Base-by-base conservation (phyloP, 768 basidiomycete genomes). In the Serendipita indica region DNA sequence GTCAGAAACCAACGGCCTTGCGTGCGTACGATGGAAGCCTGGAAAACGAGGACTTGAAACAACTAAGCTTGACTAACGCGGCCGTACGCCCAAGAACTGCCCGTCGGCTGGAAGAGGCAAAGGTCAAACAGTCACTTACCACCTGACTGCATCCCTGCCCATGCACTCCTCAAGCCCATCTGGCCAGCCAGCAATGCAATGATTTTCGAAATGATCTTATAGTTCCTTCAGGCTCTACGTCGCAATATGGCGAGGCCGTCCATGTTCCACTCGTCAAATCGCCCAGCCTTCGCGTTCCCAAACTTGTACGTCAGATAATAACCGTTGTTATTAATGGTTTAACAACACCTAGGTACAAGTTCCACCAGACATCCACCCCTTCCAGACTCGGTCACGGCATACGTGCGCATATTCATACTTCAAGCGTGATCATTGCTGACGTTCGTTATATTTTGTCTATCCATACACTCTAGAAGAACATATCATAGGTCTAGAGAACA, bases 401-500 rank as follows among this genome's bases (percentile, higher is more conserved):
- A 98, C 68, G 94, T 93, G 63, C 65, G 81, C 69, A 46, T 22
- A 14, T 41, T 30, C 39, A 13, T 49, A 57, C 56, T 3, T 59
- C 43, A 35, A 45, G 39, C 39, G 57, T 57, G 28, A 62, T 46
- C 7, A 30, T 57, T 56, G 10, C n/a, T 58, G 41, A 14, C 27
- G 33, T 39, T 30, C 34, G 18, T 6, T 20, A 3, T 67, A 98
- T 93, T 96, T 97, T 65, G 94, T 88, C 39, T 98, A 97, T 66
- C 93, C 94, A 1, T 97, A 90, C 74, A 86, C 91, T 2, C 78
- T 98, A 57, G 94, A 98, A 66, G 79, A 83, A 0, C 92, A 94
- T 67, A 75, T 90, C 63, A 69, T 93, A 57, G 79, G 81, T 1
- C 71, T 89, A 37, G 87, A 87, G 66, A 80, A 85, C 0, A 77